Evolutionary conservation across 345 rosid species (phyloP).

Genomic region (Gynandropsis gynandra): DNA sequence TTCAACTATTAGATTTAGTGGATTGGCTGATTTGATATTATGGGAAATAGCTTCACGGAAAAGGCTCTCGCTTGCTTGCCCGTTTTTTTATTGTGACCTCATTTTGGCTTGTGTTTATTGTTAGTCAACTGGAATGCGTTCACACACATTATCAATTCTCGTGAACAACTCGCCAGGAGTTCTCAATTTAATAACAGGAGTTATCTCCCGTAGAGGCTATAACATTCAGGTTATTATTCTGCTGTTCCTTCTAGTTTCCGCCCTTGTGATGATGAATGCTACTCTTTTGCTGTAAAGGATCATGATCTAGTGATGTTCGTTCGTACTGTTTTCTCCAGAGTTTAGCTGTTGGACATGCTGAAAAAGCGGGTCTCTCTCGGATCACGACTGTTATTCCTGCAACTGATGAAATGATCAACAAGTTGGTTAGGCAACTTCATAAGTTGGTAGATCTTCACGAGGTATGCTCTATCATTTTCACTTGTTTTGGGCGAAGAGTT

Average conservation of each 20-base stretch:
- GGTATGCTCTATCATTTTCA: conserved; percentile 28
- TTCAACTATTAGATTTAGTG: no score
- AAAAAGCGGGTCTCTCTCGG: conserved; percentile 60
- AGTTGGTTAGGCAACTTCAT: conserved; percentile 60
- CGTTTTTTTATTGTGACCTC: no score
- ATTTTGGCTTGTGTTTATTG: background rate
- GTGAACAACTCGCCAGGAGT: conserved; percentile 60
- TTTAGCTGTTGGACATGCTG: conserved; percentile 66
- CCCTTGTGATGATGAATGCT: background rate
- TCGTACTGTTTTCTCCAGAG: conserved; percentile 32
- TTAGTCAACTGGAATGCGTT: conserved; percentile 55
- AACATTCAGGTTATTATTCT: conserved; percentile 49
- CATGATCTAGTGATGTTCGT: conserved; percentile 10
- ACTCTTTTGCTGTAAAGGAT: conserved; percentile 3
- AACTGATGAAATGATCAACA: conserved; percentile 58
- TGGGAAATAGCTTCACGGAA: no score
- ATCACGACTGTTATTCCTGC: conserved; percentile 73
- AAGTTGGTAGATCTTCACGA: conserved; percentile 62
- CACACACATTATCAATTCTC: conserved; percentile 62
- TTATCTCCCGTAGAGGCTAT: conserved; percentile 69
- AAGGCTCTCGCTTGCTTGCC: no score
- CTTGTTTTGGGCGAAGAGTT: background rate
- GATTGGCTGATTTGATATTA: no score
- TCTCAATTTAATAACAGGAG: conserved; percentile 61
- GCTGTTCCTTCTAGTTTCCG: conserved; percentile 10